Base-by-base conservation (phyloP, 306 rosid genomes). In the Sphenostylis stenocarpa region DNA sequence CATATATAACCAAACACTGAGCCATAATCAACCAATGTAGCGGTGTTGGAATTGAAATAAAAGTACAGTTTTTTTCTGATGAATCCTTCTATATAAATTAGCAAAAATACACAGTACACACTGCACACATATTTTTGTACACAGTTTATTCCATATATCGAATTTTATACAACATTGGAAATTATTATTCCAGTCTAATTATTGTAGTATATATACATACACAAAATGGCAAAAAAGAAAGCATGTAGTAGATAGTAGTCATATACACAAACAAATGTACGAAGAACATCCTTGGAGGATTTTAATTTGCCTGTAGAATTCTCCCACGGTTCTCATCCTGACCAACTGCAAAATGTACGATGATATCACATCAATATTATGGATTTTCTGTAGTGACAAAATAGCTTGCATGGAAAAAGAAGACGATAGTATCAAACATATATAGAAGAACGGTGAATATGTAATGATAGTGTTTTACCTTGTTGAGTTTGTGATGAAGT, bases 291-390 rank as follows among this genome's bases (percentile, higher is more conserved):
- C 51, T 28, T 16, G 8, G 6, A 5, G 34, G 51, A 41, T 43
- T 51, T 84, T 75, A 91, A 81, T 91, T 91, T 57, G 88, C 36
- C 83, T 91, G 98, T 28, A 91, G 94, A 82, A 87, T 62, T 86
- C 96, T 87, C 81, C 87, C 93, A 48, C 44, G 77, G 61, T 76
- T 88, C 80, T 90, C 90, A 71, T 89, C 95, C 60, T 89, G 91
- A 8, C 3, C 84, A 61, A 72, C 94, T 91, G 97, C 82, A 81
- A 87, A 77, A 86, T 39, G 39, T 51, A 84, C 68, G 64, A 68
- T 8, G 3, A 52, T 9, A 38, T 81, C 55, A 48, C 77, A 67
- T 66, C 63, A 78, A 53, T 51, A 58, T 51, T 49, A 33, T 57
- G 60, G 41, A 6, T 56, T 56, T 60, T 66, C 61, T 71, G 51